Evolutionary conservation across 2,329 filamentous ascomycete species (phyloP), one percentile per base, ranked within the genome.

Genomic region (Aspergillus neotritici): DNA sequence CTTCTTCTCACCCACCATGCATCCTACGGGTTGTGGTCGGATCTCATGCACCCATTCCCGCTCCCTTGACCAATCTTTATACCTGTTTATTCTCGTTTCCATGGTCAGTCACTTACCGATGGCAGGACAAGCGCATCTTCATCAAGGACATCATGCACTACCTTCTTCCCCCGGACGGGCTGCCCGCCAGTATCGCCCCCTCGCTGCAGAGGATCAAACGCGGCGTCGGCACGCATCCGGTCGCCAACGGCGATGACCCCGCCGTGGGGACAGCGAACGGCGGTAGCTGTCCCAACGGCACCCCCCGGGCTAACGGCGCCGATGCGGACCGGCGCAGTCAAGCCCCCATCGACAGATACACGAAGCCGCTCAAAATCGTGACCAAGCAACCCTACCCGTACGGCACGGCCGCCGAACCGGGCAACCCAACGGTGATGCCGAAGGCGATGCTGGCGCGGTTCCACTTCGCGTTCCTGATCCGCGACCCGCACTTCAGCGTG

Each of bases 131-230:
- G 73, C 86, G 91, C 56, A 73, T 94, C 57, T 96, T 97, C 72
- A 93, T 98, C 78, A 98, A 98, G 69, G 93, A 97, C 67, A 98
- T 97, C 72, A 84, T 86, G 43, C 85, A 96, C 69, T 97, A 97
- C 67, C 76, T 96, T 53, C 75, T 94, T 51, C 86, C 89, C 4
- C 87, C 87, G 3, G 73, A 85, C 50, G 75, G 77, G 36, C 78
- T 84, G 57, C 74, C 78, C 11, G 79, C 87, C 39, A 74, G 73
- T 37, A 80, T 93, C 47, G 89, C 87, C 8, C 86, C 86, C 2
- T 95, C 88, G n/a, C 75, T 96, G 39, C 61, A 69, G 39, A 67
- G 68, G 56, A 71, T 72, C 55, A 78, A 78, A 60, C 76, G 77
- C 34, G 79, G 79, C 36, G 78, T 84, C 46, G 79, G 79, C 52